Evolutionary conservation across 2,329 filamentous ascomycete genomes (phyloP).

Genomic region (Verticillium nonalfalfae): DNA sequence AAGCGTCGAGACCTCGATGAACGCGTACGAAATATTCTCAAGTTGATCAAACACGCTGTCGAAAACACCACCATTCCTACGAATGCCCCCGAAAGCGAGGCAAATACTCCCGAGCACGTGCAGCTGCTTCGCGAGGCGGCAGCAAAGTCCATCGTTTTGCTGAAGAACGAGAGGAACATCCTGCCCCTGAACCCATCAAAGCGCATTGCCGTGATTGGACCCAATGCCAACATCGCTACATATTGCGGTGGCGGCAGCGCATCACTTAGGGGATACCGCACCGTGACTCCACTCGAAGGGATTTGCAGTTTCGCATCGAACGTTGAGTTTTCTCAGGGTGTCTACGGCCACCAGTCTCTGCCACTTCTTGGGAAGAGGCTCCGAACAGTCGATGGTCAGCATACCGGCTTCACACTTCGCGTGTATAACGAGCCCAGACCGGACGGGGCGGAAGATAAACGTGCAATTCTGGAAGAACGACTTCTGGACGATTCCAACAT

Average conservation of each 20-base stretch:
- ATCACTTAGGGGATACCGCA: constrained; percentile 20
- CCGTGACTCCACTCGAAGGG: constrained; percentile 21
- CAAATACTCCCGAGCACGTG: constrained; percentile 1
- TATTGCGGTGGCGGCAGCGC: constrained; percentile 25
- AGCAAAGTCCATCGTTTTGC: not conserved
- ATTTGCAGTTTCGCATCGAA: constrained; percentile 14
- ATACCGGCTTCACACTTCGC: constrained; percentile 7
- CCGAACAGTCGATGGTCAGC: constrained; percentile 11
- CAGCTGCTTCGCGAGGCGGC: constrained; percentile 1
- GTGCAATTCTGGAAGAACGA: constrained; percentile 11
- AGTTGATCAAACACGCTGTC: constrained; percentile 17
- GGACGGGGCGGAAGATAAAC: constrained; percentile 1
- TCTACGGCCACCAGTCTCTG: constrained; percentile 22
- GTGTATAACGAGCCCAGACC: constrained; percentile 14
- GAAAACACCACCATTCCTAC: not conserved
- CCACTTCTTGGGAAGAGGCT: constrained; percentile 19
- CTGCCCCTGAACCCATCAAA: not conserved
- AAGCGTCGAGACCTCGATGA: constrained; percentile 1
- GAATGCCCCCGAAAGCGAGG: not conserved
- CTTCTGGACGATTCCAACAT: constrained; percentile 12
- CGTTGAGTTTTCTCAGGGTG: not conserved
- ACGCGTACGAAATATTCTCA: constrained; percentile 19
- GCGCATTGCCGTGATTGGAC: constrained; percentile 35
- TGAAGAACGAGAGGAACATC: constrained; percentile 1
- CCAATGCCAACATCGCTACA: constrained; percentile 35